Conservation (phyloP, 345 rosid species). For the Linum trigynum region DNA sequence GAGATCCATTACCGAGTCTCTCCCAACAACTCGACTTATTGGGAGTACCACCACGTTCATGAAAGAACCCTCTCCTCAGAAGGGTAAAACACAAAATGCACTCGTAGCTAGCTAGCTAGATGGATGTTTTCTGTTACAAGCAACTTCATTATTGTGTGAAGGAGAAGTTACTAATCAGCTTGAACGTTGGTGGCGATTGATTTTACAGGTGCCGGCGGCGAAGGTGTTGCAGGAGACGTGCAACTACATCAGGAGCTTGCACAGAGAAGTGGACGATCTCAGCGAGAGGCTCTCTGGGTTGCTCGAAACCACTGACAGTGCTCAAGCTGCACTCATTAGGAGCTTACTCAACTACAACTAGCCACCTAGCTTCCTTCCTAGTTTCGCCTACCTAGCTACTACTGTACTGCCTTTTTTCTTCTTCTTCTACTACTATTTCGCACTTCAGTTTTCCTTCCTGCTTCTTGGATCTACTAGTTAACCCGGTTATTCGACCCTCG, state of each 20-base stretch:
- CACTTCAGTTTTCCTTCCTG: no score
- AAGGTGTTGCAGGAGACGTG: slow-evolving; percentile 72
- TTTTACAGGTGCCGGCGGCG: slow-evolving; percentile 52
- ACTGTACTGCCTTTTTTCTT: no score
- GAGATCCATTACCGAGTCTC: no score
- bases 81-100: background rate
- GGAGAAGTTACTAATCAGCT: background rate
- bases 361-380: background rate
- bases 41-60: background rate
- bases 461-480: no score
- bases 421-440: no score
- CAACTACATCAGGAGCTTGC: slow-evolving; percentile 69
- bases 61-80: background rate
- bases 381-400: no score
- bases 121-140: slow-evolving; percentile 6
- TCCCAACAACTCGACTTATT: no score
- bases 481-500: no score
- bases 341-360: slow-evolving; percentile 30
- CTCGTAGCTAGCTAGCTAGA: no score
- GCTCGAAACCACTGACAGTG: slow-evolving; percentile 56
- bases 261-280: slow-evolving; percentile 69
- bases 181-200: background rate
- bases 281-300: slow-evolving; percentile 73
- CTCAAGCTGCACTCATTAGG: slow-evolving; percentile 71
- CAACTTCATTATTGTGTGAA: slow-evolving; percentile 1